Percentiles rank a stretch among this genome's conserved stretches.
phyloP scores from a whole-genome alignment of 805 yeast genomes.

The Nematodospora valgi region DNA sequence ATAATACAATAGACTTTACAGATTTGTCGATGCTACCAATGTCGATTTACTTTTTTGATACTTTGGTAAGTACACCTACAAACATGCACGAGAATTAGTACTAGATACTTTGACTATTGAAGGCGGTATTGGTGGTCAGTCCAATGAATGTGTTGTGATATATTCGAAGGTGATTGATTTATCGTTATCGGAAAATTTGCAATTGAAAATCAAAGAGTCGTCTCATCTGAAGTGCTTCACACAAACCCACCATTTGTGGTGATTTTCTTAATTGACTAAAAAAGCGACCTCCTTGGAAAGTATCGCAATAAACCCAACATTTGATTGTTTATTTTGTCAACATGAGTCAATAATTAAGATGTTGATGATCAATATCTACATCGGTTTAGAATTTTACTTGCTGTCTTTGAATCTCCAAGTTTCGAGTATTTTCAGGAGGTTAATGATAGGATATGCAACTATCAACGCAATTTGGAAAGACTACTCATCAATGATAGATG shows the following conservation, averaged over 20 bases:
- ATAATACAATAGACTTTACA: neutral
- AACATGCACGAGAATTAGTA: neutral
- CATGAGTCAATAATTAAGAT: conserved; percentile 3
- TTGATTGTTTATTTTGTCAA: conserved; percentile 5
- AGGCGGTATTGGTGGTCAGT: conserved; percentile 1
- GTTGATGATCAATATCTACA: conserved; percentile 2
- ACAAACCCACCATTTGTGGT: too few species aligned
- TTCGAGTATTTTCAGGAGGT: conserved; percentile 4
- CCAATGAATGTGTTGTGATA: neutral
- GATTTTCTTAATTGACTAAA: neutral
- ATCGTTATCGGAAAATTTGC: conserved; percentile 4
- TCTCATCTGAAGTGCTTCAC: conserved; percentile 2
- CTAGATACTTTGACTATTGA: conserved; percentile 5
- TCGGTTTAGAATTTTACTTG: conserved; percentile 1
- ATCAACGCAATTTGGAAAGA: conserved; percentile 3
- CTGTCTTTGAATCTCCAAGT: conserved; percentile 5
- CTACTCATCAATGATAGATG: conserved; percentile 5
- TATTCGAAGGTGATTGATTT: conserved; percentile 1
- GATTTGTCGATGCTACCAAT: conserved; percentile 1
- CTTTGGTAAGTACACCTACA: too few species aligned
- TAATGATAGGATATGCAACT: conserved; percentile 5
- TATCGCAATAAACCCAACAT: conserved; percentile 5
- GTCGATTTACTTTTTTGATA: conserved; percentile 4
- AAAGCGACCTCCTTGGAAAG: conserved; percentile 5
- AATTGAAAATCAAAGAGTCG: conserved; percentile 6